These are phyloP conservation scores for Olyra latifolia DNA, from an alignment of 176 grass and related monocot genomes.

Conservation along the genomic window DNA sequence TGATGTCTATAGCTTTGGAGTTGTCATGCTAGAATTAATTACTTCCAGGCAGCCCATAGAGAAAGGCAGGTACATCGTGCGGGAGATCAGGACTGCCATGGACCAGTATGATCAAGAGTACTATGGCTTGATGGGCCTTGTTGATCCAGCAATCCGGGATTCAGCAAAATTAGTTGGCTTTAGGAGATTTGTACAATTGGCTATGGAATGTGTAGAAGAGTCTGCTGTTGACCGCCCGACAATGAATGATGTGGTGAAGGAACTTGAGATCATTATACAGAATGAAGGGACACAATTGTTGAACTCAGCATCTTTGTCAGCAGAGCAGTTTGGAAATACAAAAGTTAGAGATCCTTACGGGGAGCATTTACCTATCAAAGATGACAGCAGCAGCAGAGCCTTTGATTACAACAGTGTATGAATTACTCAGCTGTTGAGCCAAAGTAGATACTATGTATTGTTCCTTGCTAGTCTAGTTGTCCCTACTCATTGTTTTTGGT, in stretches of 20 bases:
- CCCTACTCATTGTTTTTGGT: slow-evolving; percentile 7
- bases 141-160: slow-evolving; percentile 49
- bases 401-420: slow-evolving; percentile 57
- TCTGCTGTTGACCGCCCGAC: slow-evolving; percentile 52
- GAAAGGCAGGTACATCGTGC: slow-evolving; percentile 65
- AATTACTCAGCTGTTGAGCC: slow-evolving; percentile 50
- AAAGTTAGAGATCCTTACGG: slow-evolving; percentile 35
- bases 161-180: slow-evolving; percentile 49
- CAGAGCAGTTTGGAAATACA: slow-evolving; percentile 34
- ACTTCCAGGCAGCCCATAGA: slow-evolving; percentile 67
- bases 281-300: slow-evolving; percentile 41
- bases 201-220: slow-evolving; percentile 65
- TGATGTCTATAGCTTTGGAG: slow-evolving; percentile 72
- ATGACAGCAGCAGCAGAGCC: slow-evolving; percentile 39
- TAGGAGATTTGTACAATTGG: slow-evolving; percentile 60
- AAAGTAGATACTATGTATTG: slow-evolving; percentile 42
- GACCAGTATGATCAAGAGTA: slow-evolving; percentile 61
- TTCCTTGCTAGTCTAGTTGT: background rate
- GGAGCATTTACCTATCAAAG: slow-evolving; percentile 40
- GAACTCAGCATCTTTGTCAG: slow-evolving; percentile 42
- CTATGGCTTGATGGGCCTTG: slow-evolving; percentile 51
- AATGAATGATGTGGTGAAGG: slow-evolving; percentile 69
- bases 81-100: slow-evolving; percentile 47
- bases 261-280: slow-evolving; percentile 62
- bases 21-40: slow-evolving; percentile 69